These are phyloP conservation scores for Phytophthora rubi DNA, from an alignment of 352 stramenopile species.

Conservation along the genomic window DNA sequence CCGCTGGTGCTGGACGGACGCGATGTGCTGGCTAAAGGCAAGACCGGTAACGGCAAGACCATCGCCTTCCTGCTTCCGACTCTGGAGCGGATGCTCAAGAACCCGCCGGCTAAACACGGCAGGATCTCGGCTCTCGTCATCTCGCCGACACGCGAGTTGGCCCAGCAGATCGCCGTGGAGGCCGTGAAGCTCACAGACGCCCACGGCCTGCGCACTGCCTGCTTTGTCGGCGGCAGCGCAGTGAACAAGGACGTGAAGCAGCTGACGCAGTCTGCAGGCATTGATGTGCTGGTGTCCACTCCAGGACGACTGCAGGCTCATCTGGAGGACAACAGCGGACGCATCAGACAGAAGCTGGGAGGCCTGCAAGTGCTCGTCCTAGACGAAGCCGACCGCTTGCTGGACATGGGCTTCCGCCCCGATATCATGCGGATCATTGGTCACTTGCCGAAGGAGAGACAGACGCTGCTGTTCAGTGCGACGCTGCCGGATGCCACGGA, in stretches of 20 bases:
- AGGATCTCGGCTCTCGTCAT: constrained; percentile 94
- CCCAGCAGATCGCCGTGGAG: constrained; percentile 95
- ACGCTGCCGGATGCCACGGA: constrained; percentile 91
- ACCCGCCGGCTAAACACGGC: constrained; percentile 55
- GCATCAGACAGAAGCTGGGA: constrained; percentile 74
- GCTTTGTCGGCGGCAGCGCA: constrained; percentile 89
- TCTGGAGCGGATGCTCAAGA: constrained; percentile 80
- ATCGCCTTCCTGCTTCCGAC: constrained; percentile 83
- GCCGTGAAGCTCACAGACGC: constrained; percentile 86
- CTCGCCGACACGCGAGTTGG: constrained; percentile 95
- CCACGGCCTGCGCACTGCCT: constrained; percentile 70
- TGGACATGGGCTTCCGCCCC: constrained; percentile 96
- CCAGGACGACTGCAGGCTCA: constrained; percentile 97
- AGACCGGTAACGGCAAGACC: constrained; percentile 92
- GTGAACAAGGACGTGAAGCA: constrained; percentile 75
- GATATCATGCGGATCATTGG: constrained; percentile 93
- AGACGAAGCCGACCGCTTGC: constrained; percentile 96
- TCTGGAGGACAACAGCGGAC: constrained; percentile 91
- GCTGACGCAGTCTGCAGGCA: constrained; percentile 40
- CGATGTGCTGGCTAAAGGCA: constrained; percentile 92
- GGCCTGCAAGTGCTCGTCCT: constrained; percentile 78
- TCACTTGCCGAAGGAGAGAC: constrained; percentile 62
- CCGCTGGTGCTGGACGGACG: constrained; percentile 69
- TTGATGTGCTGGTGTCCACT: constrained; percentile 96
- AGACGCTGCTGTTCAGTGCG: constrained; percentile 96